Evolutionary conservation across 176 grass and related monocot genomes (phyloP), one percentile per base, ranked within the genome.

Genomic region (Echinochloa phyllopogon): DNA sequence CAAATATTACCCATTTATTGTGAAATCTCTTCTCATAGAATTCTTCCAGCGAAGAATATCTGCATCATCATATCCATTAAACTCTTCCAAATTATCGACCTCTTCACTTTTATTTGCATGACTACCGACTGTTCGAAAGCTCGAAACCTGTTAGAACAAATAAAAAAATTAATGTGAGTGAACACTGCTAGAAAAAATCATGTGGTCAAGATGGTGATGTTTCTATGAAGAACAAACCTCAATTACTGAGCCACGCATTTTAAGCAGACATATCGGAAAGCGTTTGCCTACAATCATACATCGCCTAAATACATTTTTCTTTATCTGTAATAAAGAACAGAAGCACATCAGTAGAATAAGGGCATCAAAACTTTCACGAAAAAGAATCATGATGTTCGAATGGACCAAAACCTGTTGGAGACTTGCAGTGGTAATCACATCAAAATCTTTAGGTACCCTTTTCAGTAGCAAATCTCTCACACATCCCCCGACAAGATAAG

Each of bases 401-500:
- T 69, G 79, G 42, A 69, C 39, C 63, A 77, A 86, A 86, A 98
- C 95, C 95, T 98, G 85, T 79, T 57, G 20, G 38, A 95, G 92
- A 85, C 85, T 91, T 79, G 95, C 95, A 74, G 87, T 90, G 7
- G 93, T 98, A 59, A 95, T 93, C 24, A 98, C 68, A 75, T 98
- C 95, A 83, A 98, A 98, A 81, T 98, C 95, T 88, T 98, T 98
- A 48, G 95, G 95, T 41, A 70, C 77, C 75, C 89, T 85, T 45
- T 95, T 92, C 61, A 98, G 76, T 69, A 95, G 62, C 80, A 98
- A 90, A 82, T 98, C 91, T 83, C 95, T 93, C 72, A 98, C 93
- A 43, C 95, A 98, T 3, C 95, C 95, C 79, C 93, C 91, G 67
- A 98, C 95, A 85, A 98, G 91, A 90, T 93, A 98, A 72, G 95